Evolutionary conservation across 805 yeast genomes (phyloP).

Genomic region (Starmerella vitae): DNA sequence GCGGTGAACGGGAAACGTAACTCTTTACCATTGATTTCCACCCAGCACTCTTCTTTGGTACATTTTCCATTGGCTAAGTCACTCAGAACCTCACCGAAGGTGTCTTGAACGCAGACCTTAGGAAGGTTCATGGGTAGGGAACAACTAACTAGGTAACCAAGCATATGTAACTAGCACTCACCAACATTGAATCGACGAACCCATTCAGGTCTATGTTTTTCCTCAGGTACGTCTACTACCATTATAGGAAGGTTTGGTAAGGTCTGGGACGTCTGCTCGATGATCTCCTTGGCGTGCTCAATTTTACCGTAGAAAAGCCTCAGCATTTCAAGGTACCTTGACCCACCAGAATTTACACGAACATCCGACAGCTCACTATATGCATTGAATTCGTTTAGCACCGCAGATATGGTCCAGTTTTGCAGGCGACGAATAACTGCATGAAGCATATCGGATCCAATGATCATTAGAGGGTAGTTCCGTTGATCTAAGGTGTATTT

Average conservation of each 20-base stretch:
- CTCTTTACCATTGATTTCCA: conserved; percentile 20
- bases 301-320: conserved; percentile 34
- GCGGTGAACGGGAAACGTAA: conserved; percentile 15
- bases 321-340: conserved; percentile 65
- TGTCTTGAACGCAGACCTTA: conserved; percentile 32
- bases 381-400: conserved; percentile 71
- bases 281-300: conserved; percentile 33
- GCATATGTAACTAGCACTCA: not conserved
- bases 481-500: conserved; percentile 47
- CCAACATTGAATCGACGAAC: conserved; percentile 2
- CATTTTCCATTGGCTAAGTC: conserved; percentile 25
- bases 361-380: conserved; percentile 50
- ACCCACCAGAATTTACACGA: conserved; percentile 49
- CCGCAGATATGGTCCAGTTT: conserved; percentile 77
- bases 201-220: conserved; percentile 8
- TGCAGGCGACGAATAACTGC: conserved; percentile 73
- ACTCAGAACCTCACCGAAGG: conserved; percentile 33
- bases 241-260: conserved; percentile 6
- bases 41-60: conserved; percentile 33
- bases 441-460: conserved; percentile 67
- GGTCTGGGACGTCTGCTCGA: not conserved
- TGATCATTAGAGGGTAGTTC: conserved; percentile 54
- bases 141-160: conserved; percentile 2
- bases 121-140: too few species aligned
- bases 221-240: conserved; percentile 4